These are phyloP conservation scores for Mycoemilia scoparia DNA, from an alignment of 192 early-diverging fungal genomes.

Conservation along the genomic window DNA sequence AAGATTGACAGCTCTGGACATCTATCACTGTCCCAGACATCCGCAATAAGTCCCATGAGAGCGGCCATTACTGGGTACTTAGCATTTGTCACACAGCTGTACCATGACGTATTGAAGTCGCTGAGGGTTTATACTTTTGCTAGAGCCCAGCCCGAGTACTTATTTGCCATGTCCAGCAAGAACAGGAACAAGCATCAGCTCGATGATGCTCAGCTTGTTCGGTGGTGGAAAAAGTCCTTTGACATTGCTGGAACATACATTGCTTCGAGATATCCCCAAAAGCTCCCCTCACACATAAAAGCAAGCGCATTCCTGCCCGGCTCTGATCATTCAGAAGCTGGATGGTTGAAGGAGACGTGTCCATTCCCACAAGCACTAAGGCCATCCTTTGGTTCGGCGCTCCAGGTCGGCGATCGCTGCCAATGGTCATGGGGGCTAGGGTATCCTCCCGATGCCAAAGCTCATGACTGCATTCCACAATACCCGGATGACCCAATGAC, in stretches of 20 bases:
- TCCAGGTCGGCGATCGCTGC: not conserved
- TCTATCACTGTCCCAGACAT: slow-evolving; percentile 1
- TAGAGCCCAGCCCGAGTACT: slow-evolving; percentile 67
- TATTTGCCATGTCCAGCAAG: slow-evolving; percentile 52
- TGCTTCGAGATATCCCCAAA: not conserved
- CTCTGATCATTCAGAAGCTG: no score
- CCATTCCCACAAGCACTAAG: no score
- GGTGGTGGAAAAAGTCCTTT: slow-evolving; percentile 57
- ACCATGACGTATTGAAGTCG: slow-evolving; percentile 1
- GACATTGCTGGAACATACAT: slow-evolving; percentile 6
- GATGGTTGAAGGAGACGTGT: no score
- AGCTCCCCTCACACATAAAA: no score
- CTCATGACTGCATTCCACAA: slow-evolving; percentile 21
- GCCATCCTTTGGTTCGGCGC: no score
- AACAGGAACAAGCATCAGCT: slow-evolving; percentile 46
- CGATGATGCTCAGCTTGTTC: slow-evolving; percentile 40
- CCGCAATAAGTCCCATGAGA: slow-evolving; percentile 9
- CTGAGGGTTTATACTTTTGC: slow-evolving; percentile 51
- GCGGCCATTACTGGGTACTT: slow-evolving; percentile 19
- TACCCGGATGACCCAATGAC: slow-evolving; percentile 30
- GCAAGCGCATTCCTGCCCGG: no score
- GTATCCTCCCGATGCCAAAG: slow-evolving; percentile 5
- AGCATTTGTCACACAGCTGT: slow-evolving; percentile 10
- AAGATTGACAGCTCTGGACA: slow-evolving; percentile 24
- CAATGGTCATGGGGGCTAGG: slow-evolving; percentile 22